Base-by-base conservation (phyloP, 345 rosid species). In the Citrus medica region DNA sequence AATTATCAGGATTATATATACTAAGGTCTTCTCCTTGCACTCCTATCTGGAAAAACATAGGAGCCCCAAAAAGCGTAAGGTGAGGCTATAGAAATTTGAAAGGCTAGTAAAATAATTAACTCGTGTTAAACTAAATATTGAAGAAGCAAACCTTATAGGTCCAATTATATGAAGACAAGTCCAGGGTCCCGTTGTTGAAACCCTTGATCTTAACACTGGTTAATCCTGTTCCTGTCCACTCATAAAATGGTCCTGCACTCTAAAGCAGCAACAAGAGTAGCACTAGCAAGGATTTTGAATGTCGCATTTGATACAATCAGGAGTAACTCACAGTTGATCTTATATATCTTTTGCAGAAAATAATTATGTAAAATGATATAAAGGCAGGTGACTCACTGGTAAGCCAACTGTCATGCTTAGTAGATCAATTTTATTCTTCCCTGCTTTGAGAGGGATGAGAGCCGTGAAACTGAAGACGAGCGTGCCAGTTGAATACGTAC, bases 351-450 rank as follows among this genome's bases (percentile, higher is more conserved):
- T 0, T 46, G 0, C 51, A 12, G 51, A 13, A 46, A 46, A 46
- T 13, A 12, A 13, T 46, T 4, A 76, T n/a, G 16, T 25, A 76
- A 65, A 63, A 30, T 5, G 21, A 59, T 35, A 53, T 4, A 56
- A 12, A 46, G 76, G 75, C 56, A 76, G 61, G 73, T 33, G 70
- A 67, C 91, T 87, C 82, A 96, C 99, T 84, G 84, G 90, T 69
- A 92, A 83, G 81, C 99, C 99, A 74, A 96, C 97, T 8, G 95
- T 89, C 95, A 94, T 87, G 86, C 97, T 91, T 67, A 96, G 84
- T 46, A 96, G 68, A 73, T 92, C 90, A 71, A 96, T 89, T 58
- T 87, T 92, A 76, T 96, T 96, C 83, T 88, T 85, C 28, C 97
- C 98, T 0, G 90, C 90, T 82, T 87, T 89, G 77, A 94, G 97